A percentile compares a stretch with the other conserved stretches of the same genome.
These are phyloP conservation scores for Cyberlindnera euphorbiiphila DNA, from an alignment of 805 yeast species.

Conservation along the genomic window DNA sequence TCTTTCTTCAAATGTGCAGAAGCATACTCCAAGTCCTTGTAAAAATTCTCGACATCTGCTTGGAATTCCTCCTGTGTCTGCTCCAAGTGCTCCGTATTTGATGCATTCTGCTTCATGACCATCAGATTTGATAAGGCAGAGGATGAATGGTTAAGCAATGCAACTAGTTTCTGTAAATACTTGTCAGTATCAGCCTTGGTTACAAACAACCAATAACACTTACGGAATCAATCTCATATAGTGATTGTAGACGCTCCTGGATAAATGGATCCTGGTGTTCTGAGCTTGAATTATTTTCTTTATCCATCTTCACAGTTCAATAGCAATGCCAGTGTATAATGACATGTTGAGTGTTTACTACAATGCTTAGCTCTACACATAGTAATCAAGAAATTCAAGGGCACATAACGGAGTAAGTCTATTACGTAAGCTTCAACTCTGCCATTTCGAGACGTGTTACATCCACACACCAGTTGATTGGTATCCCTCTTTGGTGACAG, in stretches of 20 bases:
- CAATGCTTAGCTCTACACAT: too few relatives aligned
- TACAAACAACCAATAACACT: constrained; percentile 8
- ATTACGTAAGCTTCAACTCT: too few relatives aligned
- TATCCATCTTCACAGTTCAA: not conserved
- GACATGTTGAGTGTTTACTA: not conserved
- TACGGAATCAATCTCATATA: constrained; percentile 46
- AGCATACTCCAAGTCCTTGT: constrained; percentile 50
- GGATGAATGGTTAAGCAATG: constrained; percentile 47
- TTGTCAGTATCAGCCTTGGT: not conserved
- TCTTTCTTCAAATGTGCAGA: constrained; percentile 63
- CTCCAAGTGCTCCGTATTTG: constrained; percentile 22
- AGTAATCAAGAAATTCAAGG: too few relatives aligned
- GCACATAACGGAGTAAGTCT: too few relatives aligned
- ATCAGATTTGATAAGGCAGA: constrained; percentile 40
- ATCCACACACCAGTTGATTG: constrained; percentile 1
- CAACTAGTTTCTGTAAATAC: constrained; percentile 38
- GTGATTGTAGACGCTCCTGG: constrained; percentile 47
- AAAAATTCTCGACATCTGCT: constrained; percentile 43
- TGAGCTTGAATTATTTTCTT: too few relatives aligned
- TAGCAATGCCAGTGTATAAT: not conserved
- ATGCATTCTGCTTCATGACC: constrained; percentile 30
- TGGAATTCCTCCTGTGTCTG: constrained; percentile 38
- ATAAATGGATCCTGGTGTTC: constrained; percentile 35
- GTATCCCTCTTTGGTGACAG: too few relatives aligned
- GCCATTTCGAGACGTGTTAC: not conserved